Base-by-base conservation (phyloP, 164 flowering plant species). In the Santalum album region DNA sequence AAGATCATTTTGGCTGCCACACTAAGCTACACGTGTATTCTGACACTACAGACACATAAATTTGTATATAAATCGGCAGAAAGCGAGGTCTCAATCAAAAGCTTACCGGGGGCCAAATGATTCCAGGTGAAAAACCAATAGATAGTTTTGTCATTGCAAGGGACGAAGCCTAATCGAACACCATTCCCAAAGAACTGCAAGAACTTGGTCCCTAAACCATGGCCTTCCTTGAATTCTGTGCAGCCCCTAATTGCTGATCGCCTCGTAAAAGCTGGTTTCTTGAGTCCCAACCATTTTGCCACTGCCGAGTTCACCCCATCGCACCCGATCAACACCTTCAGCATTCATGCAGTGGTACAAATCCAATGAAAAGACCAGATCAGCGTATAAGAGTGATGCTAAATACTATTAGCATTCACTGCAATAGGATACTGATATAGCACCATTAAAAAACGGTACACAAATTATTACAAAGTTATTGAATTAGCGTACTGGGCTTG, bases 301-400 rank as follows among this genome's bases (percentile, higher is more conserved):
- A 78, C 78, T 40, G 66, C 63, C 2, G 79, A 80, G 55, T 76
- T 75, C 53, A 76, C 78, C 55, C 86, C 86, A 56, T 80, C 86
- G 55, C 80, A 72, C 25, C 83, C 79, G 25, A 79, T 72, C 58
- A 79, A 54, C 24, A 69, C 75, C 82, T 79, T 46, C 11, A 14
- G 18, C 17, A 44, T 44, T 20, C 18, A 44, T 17, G 16, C 1
- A 44, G 48, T 19, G 11, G 18, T 5, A 4, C 25, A 46, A 46
- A 20, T 15, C n/a, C 12, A 29, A 29, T 29, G 9, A 4, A 19
- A 10, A 46, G 25, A 12, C 5, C 23, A 46, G 16, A 46, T 15
- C 18, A 46, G 50, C 40, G 12, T 36, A 2, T 0, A 3, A 15
- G 17, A 3, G 16, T 2, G 16, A 2, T 38, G 9, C 9, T 29